These are phyloP conservation scores for Acanthamoeba healyi DNA, from an alignment of 208 protist genomes.

Conservation along the genomic window DNA sequence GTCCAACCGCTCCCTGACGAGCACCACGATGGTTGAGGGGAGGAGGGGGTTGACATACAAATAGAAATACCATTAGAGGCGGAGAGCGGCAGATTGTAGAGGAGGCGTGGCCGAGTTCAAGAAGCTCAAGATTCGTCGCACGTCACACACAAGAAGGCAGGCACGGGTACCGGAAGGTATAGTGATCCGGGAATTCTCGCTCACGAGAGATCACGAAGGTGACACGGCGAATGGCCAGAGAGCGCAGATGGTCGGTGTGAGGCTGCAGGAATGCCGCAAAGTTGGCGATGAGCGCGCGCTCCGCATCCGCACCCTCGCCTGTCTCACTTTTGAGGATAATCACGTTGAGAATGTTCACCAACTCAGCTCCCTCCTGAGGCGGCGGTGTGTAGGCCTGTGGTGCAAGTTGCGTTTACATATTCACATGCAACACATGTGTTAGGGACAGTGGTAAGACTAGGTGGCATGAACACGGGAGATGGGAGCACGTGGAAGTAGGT, in stretches of 20 bases:
- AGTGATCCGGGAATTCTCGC: slow-evolving; percentile 48
- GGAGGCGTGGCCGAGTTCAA: no score
- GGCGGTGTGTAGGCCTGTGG: slow-evolving; percentile 31
- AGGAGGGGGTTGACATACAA: no score
- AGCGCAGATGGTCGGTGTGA: not conserved
- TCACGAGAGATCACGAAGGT: slow-evolving; percentile 8
- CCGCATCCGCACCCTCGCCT: not conserved
- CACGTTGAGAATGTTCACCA: slow-evolving; percentile 69
- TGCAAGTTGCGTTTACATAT: not conserved
- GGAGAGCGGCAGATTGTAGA: no score
- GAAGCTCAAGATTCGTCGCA: no score
- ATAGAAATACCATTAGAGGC: no score
- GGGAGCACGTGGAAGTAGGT: no score
- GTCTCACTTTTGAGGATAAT: not conserved
- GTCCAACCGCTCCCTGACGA: slow-evolving; percentile 75
- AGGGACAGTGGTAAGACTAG: no score
- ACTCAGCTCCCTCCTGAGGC: not conserved
- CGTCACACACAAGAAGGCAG: no score
- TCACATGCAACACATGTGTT: no score
- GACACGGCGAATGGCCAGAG: not conserved
- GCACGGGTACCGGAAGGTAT: slow-evolving; percentile 16
- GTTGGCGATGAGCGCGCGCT: not conserved
- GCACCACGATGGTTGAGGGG: no score
- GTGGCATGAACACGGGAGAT: no score
- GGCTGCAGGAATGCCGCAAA: slow-evolving; percentile 37